Percentiles rank a stretch among this genome's conserved stretches.
phyloP scores from a whole-genome alignment of 352 stramenopile genomes.

The Globisporangium spiculum region DNA sequence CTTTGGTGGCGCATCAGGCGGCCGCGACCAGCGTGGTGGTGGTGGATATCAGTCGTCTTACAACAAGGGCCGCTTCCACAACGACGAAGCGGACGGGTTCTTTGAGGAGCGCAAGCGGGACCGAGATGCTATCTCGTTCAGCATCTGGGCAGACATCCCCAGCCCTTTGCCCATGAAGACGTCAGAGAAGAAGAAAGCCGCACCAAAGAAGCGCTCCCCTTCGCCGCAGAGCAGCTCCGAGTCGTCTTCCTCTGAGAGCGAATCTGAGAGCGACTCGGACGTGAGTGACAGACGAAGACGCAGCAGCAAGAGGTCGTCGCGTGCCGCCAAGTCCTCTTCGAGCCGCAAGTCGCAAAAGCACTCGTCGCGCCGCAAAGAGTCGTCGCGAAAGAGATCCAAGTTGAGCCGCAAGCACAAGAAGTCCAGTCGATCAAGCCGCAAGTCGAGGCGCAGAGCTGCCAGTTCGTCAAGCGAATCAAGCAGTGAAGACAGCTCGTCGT shows the following conservation, averaged over 20 bases:
- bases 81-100: conserved; percentile 55
- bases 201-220: conserved; percentile 27
- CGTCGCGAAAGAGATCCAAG: conserved; percentile 22
- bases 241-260: conserved; percentile 24
- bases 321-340: conserved; percentile 22
- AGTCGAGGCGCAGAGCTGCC: conserved; percentile 10
- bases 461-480: conserved; percentile 13
- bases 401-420: conserved; percentile 22
- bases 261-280: conserved; percentile 30
- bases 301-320: conserved; percentile 22
- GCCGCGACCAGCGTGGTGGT: conserved; percentile 6
- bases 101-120: conserved; percentile 73
- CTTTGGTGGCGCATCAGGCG: conserved; percentile 8
- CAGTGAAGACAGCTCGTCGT: conserved; percentile 18
- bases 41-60: conserved; percentile 12
- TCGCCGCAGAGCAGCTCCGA: conserved; percentile 37
- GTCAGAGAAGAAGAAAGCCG: conserved; percentile 41
- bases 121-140: conserved; percentile 56
- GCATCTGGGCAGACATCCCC: conserved; percentile 72
- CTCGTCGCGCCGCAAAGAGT: conserved; percentile 20
- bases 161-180: conserved; percentile 58
- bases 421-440: conserved; percentile 18
- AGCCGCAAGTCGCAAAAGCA: conserved; percentile 28
- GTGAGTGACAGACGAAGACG: conserved; percentile 18
- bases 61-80: conserved; percentile 28